Base-by-base conservation (phyloP, 768 basidiomycete species). In the Leccinum sublutescens region DNA sequence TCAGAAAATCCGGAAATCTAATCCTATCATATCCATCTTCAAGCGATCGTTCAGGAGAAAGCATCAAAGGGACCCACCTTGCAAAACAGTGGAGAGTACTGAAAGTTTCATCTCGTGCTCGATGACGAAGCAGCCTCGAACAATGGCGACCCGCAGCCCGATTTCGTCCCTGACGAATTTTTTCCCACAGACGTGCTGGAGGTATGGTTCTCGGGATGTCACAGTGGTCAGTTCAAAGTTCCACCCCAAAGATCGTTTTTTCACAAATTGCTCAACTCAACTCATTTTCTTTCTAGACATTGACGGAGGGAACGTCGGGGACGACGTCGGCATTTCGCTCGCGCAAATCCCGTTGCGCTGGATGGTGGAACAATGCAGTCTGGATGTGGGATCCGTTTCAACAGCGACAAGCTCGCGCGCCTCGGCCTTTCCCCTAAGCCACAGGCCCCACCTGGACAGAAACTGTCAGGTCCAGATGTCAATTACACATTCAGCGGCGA, bases 181-280 rank as follows among this genome's bases (percentile, higher is more conserved):
- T 51, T 8, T 7, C 1, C n/a, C 29, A 74, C 81, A 1, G 84
- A 91, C 69, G 84, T 89, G 11, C 68, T 85, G 9, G 91, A 93
- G 68, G 89, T 92, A 2, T 93, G 89, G 89, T 93, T 93, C 64
- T 65, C 83, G 6, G 90, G 91, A 1, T 83, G 84, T 60, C 91
- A 92, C 64, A 68, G 74, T 48, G 89, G 89, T 90, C 59, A 56
- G 84, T 71, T 14, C 40, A 36, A 12, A 4, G 36, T 52, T 23
- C 23, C 4, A 38, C 45, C 0, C 6, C 38, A 3, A 19, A 12
- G 23, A 21, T 51, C 12, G 15, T 19, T 54, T 43, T 38, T 50
- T 27, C 6, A 27, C 23, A 23, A 23, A 23, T 27, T 43, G 33
- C 56, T 61, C 4, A 57, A 40, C 38, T 38, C 38, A 17, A 38